Evolutionary conservation across 225 moss, liverwort and hornwort genomes (phyloP), one percentile per base, ranked within the genome.

Genomic region (Marchantia paleacea): DNA sequence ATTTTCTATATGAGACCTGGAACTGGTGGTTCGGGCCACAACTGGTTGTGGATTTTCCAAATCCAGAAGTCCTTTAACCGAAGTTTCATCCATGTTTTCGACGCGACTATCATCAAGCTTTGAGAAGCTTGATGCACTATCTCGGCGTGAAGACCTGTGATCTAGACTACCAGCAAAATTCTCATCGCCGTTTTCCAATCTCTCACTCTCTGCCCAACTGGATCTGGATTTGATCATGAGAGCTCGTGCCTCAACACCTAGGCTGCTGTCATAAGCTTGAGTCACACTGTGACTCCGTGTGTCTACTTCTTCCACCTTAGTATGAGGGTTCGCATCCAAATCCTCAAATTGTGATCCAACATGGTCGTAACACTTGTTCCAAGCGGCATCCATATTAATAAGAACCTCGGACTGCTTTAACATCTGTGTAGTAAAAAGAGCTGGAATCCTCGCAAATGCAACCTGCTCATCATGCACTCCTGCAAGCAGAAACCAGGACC

Each of bases 191-290:
- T 24, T 52, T 69, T 82, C 60, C 4, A 15, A 31, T 11, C 24
- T 47, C 25, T 79, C 76, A 64, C 52, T 78, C 26, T 75, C 79
- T 73, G 78, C 58, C 54, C 69, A 81, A 19, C 64, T 64, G 55
- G 51, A 72, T 78, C 83, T 81, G 0, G 83, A 78, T 83, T 69
- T 83, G 49, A 79, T 79, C 53, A 79, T 39, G 69, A 30, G 52
- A 25, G 83, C 83, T 15, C 83, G 86, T 52, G 68, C 83, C 65
- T 83, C 83, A 10, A 81, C 66, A 73, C 77, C 53, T 26, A 71
- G 48, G 11, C 24, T 69, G 50, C 61, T 76, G 52, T 65, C 72
- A 75, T 49, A 77, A 60, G 19, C 47, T 62, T 79, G 75, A 31
- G 22, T 68, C 28, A 39, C 10, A 48, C 16, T 12, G 12, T 54